phyloP scores from a whole-genome alignment of 1,139 yeast species.

The Geotrichum siamense region DNA sequence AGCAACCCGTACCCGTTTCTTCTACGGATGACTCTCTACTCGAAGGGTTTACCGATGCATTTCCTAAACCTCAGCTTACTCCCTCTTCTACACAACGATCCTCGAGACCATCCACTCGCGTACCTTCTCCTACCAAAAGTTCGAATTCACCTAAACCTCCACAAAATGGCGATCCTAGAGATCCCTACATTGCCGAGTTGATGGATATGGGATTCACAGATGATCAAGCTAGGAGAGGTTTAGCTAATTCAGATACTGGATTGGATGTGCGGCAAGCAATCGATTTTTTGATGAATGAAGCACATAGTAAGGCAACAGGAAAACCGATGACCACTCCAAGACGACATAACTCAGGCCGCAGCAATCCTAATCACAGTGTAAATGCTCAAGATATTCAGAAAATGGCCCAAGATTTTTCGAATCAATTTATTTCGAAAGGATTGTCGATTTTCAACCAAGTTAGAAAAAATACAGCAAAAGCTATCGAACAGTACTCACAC shows the following conservation, averaged over 20 bases:
- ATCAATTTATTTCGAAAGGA: constrained; percentile 58
- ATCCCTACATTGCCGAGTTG: constrained; percentile 58
- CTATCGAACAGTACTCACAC: constrained; percentile 50
- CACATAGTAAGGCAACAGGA: constrained; percentile 38
- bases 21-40: constrained; percentile 7
- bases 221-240: constrained; percentile 55
- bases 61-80: constrained; percentile 13
- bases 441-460: constrained; percentile 55
- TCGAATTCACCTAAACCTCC: constrained; percentile 5
- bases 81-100: constrained; percentile 10
- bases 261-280: constrained; percentile 60
- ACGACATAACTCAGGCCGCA: constrained; percentile 3
- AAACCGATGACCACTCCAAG: constrained; percentile 11
- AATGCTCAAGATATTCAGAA: constrained; percentile 36
- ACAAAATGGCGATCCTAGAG: constrained; percentile 34
- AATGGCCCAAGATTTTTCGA: constrained; percentile 53
- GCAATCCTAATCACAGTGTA: not conserved
- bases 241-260: constrained; percentile 48
- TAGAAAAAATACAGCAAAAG: constrained; percentile 53
- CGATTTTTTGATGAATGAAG: constrained; percentile 55
- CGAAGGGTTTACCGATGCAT: constrained; percentile 17
- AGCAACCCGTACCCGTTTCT: constrained; percentile 12
- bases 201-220: constrained; percentile 73
- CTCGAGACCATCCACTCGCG: not conserved
- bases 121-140: constrained; percentile 9